Percentiles rank a stretch among this genome's conserved stretches.
Evolutionary conservation across 1,284 basidiomycete genomes (phyloP).

Genomic region (Puccinia triticina): DNA sequence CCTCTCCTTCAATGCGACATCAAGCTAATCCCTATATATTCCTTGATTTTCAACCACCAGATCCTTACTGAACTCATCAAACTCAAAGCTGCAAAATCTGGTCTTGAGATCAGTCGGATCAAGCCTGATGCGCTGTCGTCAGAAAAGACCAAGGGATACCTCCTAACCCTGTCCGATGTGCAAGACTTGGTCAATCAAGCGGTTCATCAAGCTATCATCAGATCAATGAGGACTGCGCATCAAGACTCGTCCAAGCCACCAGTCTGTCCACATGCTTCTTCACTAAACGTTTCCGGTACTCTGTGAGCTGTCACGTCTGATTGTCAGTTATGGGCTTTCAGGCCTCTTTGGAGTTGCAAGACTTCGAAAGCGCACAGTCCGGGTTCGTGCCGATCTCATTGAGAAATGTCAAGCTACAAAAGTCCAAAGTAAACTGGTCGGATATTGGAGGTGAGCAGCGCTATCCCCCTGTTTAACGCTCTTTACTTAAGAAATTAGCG

Average conservation of each 20-base stretch:
- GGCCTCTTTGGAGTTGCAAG: slow-evolving; percentile 60
- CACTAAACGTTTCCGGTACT: background rate
- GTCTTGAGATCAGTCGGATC: slow-evolving; percentile 62
- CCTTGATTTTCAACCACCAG: slow-evolving; percentile 61
- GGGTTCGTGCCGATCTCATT: slow-evolving; percentile 88
- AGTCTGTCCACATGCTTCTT: slow-evolving; percentile 19
- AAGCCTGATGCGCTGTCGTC: slow-evolving; percentile 77
- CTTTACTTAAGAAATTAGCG: no score
- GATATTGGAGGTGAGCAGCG: slow-evolving; percentile 99
- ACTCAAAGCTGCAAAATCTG: slow-evolving; percentile 62
- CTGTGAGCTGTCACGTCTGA: slow-evolving; percentile 54
- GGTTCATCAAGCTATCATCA: slow-evolving; percentile 79
- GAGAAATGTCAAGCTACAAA: slow-evolving; percentile 84
- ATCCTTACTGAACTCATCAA: slow-evolving; percentile 71
- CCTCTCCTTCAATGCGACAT: background rate
- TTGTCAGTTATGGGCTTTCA: background rate
- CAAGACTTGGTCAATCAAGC: slow-evolving; percentile 84
- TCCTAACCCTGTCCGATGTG: slow-evolving; percentile 81
- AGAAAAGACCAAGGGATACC: slow-evolving; percentile 90
- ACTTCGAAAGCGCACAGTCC: slow-evolving; percentile 79
- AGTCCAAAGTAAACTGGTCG: slow-evolving; percentile 82
- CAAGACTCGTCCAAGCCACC: slow-evolving; percentile 26
- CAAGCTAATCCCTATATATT: slow-evolving; percentile 43
- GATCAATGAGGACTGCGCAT: slow-evolving; percentile 62
- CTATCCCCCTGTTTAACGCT: background rate